Evolutionary conservation across 202 grass and related monocot genomes (phyloP).

Genomic region (Eragrostis tef): DNA sequence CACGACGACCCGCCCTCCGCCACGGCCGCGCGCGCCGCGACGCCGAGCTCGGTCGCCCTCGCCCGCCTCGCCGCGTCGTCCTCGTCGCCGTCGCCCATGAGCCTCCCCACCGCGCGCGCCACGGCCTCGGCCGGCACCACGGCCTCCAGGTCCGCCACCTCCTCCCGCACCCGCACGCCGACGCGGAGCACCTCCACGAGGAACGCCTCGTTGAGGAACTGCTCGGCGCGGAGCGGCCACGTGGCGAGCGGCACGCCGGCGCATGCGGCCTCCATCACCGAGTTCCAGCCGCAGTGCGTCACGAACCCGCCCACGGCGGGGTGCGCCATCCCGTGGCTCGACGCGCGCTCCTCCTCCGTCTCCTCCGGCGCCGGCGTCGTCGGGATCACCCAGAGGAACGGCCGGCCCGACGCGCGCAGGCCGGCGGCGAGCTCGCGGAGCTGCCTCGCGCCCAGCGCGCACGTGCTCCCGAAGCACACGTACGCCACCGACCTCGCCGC

Average conservation of each 20-base stretch:
- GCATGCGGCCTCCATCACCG: conserved; percentile 42
- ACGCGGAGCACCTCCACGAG: conserved; percentile 53
- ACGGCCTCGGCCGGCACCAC: conserved; percentile 42
- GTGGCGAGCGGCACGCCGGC: conserved; percentile 49
- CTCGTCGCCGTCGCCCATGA: conserved; percentile 27
- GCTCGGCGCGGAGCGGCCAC: conserved; percentile 63
- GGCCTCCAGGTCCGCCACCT: conserved; percentile 18
- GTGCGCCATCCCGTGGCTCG: conserved; percentile 47
- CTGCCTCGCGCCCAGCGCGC: conserved; percentile 42
- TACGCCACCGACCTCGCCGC: conserved; percentile 56
- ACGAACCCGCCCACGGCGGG: conserved; percentile 51
- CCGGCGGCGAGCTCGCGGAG: conserved; percentile 57
- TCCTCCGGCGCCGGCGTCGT: not conserved
- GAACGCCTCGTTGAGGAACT: conserved; percentile 63
- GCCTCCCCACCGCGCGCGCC: conserved; percentile 35
- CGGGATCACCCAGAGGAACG: conserved; percentile 62
- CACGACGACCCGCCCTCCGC: conserved; percentile 50
- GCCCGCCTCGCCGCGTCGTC: not conserved
- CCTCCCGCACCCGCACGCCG: conserved; percentile 50
- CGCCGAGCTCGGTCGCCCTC: conserved; percentile 24
- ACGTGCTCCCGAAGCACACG: conserved; percentile 82
- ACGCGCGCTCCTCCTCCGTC: conserved; percentile 29
- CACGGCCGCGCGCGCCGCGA: conserved; percentile 36
- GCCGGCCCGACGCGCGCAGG: conserved; percentile 24
- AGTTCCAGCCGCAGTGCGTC: conserved; percentile 70